Percentiles rank a stretch among this genome's conserved stretches.
phyloP scores from a whole-genome alignment of 2,329 filamentous ascomycete genomes.

The Periconia digitata region DNA sequence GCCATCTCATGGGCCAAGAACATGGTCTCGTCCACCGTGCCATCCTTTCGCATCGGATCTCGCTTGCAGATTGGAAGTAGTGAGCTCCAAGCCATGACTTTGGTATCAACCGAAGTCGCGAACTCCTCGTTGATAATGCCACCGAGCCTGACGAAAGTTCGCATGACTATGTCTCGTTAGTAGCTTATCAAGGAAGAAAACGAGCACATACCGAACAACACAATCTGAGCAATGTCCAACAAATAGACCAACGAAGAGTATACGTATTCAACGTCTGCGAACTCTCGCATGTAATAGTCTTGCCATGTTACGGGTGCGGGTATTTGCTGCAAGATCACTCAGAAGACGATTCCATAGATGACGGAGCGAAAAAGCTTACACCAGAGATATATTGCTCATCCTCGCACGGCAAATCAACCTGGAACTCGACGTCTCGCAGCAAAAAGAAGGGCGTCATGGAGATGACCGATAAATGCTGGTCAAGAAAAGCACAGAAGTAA shows the following conservation, averaged over 20 bases:
- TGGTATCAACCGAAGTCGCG: conserved; percentile 68
- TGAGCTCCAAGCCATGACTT: conserved; percentile 72
- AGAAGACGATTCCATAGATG: not conserved
- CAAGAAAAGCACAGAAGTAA: conserved; percentile 77
- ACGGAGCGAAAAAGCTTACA: conserved; percentile 22
- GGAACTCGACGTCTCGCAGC: conserved; percentile 63
- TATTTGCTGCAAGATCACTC: conserved; percentile 23
- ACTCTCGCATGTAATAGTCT: conserved; percentile 74
- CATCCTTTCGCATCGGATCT: conserved; percentile 67
- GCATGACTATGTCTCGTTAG: conserved; percentile 50
- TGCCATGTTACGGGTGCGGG: conserved; percentile 55
- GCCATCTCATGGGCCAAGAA: conserved; percentile 84
- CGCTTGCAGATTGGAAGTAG: conserved; percentile 73
- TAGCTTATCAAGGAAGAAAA: no score
- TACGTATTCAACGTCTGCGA: conserved; percentile 66
- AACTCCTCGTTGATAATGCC: conserved; percentile 45
- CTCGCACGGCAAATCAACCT: conserved; percentile 77
- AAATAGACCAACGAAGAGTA: conserved; percentile 86
- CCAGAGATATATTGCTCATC: conserved; percentile 63
- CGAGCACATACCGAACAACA: conserved; percentile 59
- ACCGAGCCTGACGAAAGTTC: conserved; percentile 31
- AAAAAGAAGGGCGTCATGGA: conserved; percentile 69
- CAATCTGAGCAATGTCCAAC: conserved; percentile 72
- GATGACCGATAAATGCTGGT: conserved; percentile 79
- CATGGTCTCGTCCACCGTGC: conserved; percentile 80